Conservation (phyloP, 805 yeast species). For the Sugiyamaella americana region DNA sequence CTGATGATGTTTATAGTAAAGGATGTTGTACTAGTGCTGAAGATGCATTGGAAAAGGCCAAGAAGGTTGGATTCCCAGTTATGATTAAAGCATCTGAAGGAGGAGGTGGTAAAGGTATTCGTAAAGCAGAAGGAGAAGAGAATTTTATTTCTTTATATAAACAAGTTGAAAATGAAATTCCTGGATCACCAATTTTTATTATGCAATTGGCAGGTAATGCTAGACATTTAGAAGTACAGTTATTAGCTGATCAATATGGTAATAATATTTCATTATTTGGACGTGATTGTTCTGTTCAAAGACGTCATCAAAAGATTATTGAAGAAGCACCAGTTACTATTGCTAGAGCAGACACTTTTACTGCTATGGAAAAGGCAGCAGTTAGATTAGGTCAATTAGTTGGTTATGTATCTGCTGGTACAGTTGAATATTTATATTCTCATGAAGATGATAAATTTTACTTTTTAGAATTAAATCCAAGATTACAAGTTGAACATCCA, state of each 20-base stretch:
- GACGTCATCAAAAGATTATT: slow-evolving; percentile 98
- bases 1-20: slow-evolving; percentile 71
- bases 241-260: slow-evolving; percentile 97
- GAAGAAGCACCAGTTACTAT: slow-evolving; percentile 99
- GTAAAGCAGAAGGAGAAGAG: slow-evolving; percentile 83
- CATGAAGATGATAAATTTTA: slow-evolving; percentile 92
- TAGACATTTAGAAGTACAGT: slow-evolving; percentile 96
- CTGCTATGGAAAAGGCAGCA: slow-evolving; percentile 93
- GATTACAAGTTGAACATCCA: slow-evolving; percentile 99
- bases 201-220: slow-evolving; percentile 98
- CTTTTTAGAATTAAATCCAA: slow-evolving; percentile 94
- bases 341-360: slow-evolving; percentile 80
- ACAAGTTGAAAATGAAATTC: slow-evolving; percentile 96
- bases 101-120: slow-evolving; percentile 99
- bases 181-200: slow-evolving; percentile 97
- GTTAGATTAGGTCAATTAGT: slow-evolving; percentile 94
- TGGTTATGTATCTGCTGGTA: slow-evolving; percentile 98
- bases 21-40: slow-evolving; percentile 86
- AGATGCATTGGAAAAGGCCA: slow-evolving; percentile 84
- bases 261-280: slow-evolving; percentile 96
- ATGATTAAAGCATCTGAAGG: slow-evolving; percentile 99
- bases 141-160: slow-evolving; percentile 71
- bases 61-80: slow-evolving; percentile 89
- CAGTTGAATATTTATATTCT: slow-evolving; percentile 94
- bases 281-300: slow-evolving; percentile 98